Base-by-base conservation (phyloP, 768 basidiomycete species). In the Fomitopsis serialis region DNA sequence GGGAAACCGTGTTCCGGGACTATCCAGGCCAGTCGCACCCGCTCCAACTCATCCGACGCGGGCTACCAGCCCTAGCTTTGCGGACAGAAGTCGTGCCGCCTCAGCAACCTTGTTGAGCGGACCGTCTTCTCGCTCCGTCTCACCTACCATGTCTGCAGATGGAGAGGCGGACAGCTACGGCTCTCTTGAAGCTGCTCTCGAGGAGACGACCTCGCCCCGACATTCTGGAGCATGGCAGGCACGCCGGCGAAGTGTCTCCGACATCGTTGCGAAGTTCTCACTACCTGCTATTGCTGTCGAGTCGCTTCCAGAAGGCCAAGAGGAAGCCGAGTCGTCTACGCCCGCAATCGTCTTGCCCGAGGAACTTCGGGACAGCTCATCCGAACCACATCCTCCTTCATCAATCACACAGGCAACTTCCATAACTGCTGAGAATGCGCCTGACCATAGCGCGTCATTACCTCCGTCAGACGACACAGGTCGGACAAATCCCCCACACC, bases 1-100 rank as follows among this genome's bases (percentile, higher is more conserved):
- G 62, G 89, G 85, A 21, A 90, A 90, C 67, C 75, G 87, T 36
- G 78, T 89, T 29, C 80, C 69, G 37, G 66, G 56, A 50, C 64
- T 63, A 45, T 66, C 61, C 50, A 67, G 61, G 57, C 59, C 64
- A 3, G 55, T 61, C 17, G 54, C 51, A 36, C 61, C 61, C 49
- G 57, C 55, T n/a, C 56, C 50, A 13, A 11, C 22, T 17, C 35
- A 25, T 37, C 48, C 32, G 42, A 22, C 32, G 51, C 51, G 43
- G 34, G 45, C 24, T 45, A 45, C 48, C 50, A 56, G 53, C 37
- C 50, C 32, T 32, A 44, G 42, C 22, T 37, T 42, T 57, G 29
- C 44, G 43, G 40, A n/a, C 40, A 51, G 50, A 37, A 57, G 27
- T 32, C 60, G 53, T 44, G 53, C 47, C 44, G 58, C 49, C n/a